Evolutionary conservation across 148 eudicot species (phyloP).

Genomic region (Selenicereus undatus): DNA sequence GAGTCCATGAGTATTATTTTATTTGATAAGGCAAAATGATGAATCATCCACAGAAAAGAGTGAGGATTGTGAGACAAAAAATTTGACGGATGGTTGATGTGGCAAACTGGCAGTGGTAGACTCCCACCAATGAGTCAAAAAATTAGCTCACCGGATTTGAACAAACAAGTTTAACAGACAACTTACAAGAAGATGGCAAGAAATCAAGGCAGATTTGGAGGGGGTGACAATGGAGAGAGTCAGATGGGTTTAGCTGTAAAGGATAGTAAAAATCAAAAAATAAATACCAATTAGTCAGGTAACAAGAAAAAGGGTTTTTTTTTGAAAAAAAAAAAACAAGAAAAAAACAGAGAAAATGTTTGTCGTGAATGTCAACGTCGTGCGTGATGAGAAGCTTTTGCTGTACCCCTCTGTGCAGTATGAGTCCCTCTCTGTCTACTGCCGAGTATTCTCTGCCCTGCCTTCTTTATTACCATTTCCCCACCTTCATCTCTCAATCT

Average conservation of each 20-base stretch:
- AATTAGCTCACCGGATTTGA: no score
- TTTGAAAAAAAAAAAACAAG: not conserved
- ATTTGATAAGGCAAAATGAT: no score
- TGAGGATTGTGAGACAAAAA: no score
- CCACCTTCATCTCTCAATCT: not conserved
- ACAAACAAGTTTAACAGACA: no score
- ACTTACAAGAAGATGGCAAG: not conserved
- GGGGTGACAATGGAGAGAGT: not conserved
- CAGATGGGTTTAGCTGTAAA: not conserved
- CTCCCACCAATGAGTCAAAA: no score
- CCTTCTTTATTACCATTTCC: not conserved
- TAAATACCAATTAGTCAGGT: not conserved
- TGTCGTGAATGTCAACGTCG: slow-evolving; percentile 29
- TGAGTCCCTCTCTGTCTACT: not conserved
- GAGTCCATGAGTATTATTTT: no score
- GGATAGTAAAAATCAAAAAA: not conserved
- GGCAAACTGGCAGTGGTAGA: no score
- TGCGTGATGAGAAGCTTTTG: slow-evolving; percentile 35
- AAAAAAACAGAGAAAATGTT: slow-evolving; percentile 13
- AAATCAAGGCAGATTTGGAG: not conserved
- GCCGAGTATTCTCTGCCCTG: not conserved
- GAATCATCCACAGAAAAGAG: no score
- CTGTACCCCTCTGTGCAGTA: slow-evolving; percentile 7
- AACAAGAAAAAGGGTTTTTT: no score
- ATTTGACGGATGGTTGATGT: no score